Evolutionary conservation across 176 grass and related monocot genomes (phyloP).

Genomic region (Alloteropsis semialata): DNA sequence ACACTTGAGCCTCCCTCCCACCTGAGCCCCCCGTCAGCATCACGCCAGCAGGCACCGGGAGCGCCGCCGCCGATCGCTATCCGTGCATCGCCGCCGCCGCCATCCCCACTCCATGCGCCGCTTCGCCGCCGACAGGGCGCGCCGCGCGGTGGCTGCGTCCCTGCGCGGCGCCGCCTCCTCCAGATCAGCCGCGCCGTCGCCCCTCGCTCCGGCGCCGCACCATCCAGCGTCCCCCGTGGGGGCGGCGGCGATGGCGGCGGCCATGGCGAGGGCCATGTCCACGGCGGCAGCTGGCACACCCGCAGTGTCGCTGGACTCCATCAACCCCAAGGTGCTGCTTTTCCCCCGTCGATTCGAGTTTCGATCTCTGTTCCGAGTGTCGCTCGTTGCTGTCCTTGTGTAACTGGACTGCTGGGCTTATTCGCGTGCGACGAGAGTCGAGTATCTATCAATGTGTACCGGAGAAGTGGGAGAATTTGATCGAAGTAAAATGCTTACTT

Average conservation of each 20-base stretch:
- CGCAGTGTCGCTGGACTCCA: constrained; percentile 50
- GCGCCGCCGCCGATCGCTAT: neutral
- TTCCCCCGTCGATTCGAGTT: neutral
- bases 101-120: constrained; percentile 48
- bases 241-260: constrained; percentile 37
- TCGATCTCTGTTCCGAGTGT: neutral
- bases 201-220: neutral
- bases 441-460: neutral
- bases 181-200: constrained; percentile 39
- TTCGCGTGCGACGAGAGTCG: neutral
- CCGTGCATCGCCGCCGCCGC: neutral
- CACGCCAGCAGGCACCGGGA: neutral
- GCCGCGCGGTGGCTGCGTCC: constrained; percentile 39
- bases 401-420: neutral
- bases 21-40: neutral
- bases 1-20: neutral
- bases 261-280: constrained; percentile 43
- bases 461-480: neutral
- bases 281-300: constrained; percentile 27
- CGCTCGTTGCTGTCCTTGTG: neutral
- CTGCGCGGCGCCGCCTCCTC: constrained; percentile 20
- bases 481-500: neutral
- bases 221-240: neutral
- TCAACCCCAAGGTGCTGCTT: constrained; percentile 64
- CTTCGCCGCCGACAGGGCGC: constrained; percentile 54